These are phyloP conservation scores for Penicillium sp. DNA, from an alignment of 2,329 filamentous ascomycete species.

Conservation along the genomic window DNA sequence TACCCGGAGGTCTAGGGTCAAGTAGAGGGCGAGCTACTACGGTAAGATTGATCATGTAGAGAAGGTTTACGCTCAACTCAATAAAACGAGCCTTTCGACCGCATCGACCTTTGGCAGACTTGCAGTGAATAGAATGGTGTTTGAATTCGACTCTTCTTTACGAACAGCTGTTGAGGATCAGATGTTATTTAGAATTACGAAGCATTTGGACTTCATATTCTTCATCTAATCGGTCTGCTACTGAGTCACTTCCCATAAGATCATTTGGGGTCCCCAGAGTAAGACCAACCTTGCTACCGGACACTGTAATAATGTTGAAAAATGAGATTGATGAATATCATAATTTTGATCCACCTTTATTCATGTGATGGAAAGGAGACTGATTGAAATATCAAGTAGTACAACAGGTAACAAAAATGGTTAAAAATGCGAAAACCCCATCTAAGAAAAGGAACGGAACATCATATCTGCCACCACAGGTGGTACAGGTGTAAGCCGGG, in stretches of 20 bases:
- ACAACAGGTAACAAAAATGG: constrained; percentile 30
- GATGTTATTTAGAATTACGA: too few relatives aligned
- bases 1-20: constrained; percentile 48
- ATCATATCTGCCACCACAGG: constrained; percentile 35
- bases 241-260: too few relatives aligned
- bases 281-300: too few relatives aligned
- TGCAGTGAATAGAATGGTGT: too few relatives aligned
- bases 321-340: constrained; percentile 14
- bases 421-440: constrained; percentile 37
- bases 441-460: constrained; percentile 39
- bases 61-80: not conserved
- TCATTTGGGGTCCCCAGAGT: too few relatives aligned
- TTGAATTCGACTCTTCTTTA: too few relatives aligned
- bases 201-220: too few relatives aligned
- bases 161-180: too few relatives aligned
- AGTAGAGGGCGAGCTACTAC: not conserved
- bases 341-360: constrained; percentile 23
- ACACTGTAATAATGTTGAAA: not conserved
- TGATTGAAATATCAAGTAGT: constrained; percentile 24
- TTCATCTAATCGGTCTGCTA: too few relatives aligned
- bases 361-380: constrained; percentile 25
- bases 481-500: constrained; percentile 36
- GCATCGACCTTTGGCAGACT: not conserved
- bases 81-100: not conserved
- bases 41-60: not conserved